Conservation (phyloP, 371 early-diverging fungal species). For the Basidiobolus meristosporus region DNA sequence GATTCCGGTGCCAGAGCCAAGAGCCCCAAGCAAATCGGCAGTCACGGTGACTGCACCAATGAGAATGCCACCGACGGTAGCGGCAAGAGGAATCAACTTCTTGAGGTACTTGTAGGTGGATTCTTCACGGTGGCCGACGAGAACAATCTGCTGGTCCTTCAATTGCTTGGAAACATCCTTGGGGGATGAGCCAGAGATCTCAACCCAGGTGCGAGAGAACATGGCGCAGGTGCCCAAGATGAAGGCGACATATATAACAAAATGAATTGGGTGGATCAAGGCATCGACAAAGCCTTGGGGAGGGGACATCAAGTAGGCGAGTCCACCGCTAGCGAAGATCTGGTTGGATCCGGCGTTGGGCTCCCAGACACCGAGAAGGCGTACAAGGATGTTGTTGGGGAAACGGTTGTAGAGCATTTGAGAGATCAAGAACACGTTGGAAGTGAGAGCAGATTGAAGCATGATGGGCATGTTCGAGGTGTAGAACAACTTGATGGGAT, state of each 20-base stretch:
- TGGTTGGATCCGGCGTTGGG: conserved; percentile 75
- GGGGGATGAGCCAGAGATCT: conserved; percentile 93
- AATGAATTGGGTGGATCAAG: conserved; percentile 85
- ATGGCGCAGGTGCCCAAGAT: conserved; percentile 90
- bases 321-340: conserved; percentile 79
- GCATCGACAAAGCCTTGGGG: conserved; percentile 76
- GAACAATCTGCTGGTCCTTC: conserved; percentile 94
- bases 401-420: conserved; percentile 91
- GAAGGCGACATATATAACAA: conserved; percentile 79
- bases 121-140: conserved; percentile 90
- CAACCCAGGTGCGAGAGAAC: conserved; percentile 97
- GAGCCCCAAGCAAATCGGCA: conserved; percentile 88
- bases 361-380: conserved; percentile 96
- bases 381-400: conserved; percentile 85
- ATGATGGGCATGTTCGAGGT: conserved; percentile 99
- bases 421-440: conserved; percentile 91
- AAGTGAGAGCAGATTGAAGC: conserved; percentile 94
- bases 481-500: conserved; percentile 99
- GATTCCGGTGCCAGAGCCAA: conserved; percentile 99
- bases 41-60: conserved; percentile 88
- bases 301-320: conserved; percentile 96
- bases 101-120: conserved; percentile 97
- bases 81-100: conserved; percentile 93
- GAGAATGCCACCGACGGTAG: conserved; percentile 90
- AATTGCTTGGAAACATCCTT: conserved; percentile 94